Evolutionary conservation across 2,329 filamentous ascomycete species (phyloP), one percentile per base, ranked within the genome.

Genomic region (Fusarium sp.): DNA sequence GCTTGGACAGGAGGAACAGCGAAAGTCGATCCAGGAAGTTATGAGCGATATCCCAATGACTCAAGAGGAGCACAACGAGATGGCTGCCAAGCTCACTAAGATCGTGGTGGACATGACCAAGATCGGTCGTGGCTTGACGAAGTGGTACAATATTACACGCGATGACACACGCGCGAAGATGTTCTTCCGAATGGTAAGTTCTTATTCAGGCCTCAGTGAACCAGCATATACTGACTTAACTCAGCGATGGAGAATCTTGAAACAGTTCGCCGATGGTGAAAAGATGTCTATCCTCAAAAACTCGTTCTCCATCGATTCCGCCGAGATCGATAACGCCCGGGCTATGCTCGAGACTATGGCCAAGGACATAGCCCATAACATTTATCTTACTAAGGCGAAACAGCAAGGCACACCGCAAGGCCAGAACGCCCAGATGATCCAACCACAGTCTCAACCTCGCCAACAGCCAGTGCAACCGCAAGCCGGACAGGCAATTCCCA

Each of bases 171-270:
- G 85, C 37, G 83, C 84, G 6, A 83, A 78, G 67, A 80, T 82
- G 77, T 88, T 86, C 66, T 86, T 87, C 78, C 82, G 81, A 70
- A 80, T 80, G 65, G 85, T 87, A 79, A 80, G 85, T 81, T 12
- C 20, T 33, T 12, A 38, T 36, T 15, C 15, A 20, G 20, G 26
- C 23, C 12, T 38, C 10, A 6, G 18, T 31, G 11, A 59, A 51
- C 34, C 36, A 18, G 33, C 41, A 28, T 36, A 4, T 49, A 65
- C 80, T 84, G 75, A 84, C 74, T 38, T 60, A 4, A 34, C 40
- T 10, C 71, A 89, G 86, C 85, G 86, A 62, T 77, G 82, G 30
- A 85, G 85, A 12, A 78, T 89, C 33, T 70, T 82, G 1, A 82
- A 81, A 44, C 88, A 90, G 70, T 89, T 87, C 63, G 72, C 75